These are phyloP conservation scores for Stephania japonica DNA, from an alignment of 164 flowering plant species.

Conservation along the genomic window DNA sequence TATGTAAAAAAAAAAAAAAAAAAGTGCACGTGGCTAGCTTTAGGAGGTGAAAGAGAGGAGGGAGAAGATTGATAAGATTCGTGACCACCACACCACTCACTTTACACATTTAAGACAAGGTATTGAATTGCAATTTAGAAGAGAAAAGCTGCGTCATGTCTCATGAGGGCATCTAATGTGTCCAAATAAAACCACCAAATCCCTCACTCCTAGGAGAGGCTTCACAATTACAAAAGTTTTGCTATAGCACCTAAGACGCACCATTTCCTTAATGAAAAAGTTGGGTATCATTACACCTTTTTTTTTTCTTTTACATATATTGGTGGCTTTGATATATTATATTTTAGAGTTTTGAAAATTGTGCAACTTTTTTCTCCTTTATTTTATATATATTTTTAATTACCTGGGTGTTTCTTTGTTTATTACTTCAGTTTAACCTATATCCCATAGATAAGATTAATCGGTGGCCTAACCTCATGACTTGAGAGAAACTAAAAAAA, in stretches of 20 bases:
- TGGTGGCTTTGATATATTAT: conserved; percentile 5
- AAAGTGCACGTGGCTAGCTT: neutral
- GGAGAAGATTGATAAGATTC: neutral
- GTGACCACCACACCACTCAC: conserved; percentile 8
- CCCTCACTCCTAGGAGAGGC: conserved; percentile 63
- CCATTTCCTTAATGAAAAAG: conserved; percentile 37
- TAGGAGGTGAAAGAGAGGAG: neutral
- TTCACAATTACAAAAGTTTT: conserved; percentile 51
- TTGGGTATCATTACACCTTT: conserved; percentile 49
- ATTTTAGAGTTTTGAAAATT: conserved; percentile 24
- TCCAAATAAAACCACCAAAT: conserved; percentile 21
- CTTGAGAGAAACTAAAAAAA: no score
- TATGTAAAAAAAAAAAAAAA: no score
- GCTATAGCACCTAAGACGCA: conserved; percentile 5
- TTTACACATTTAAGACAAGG: neutral
- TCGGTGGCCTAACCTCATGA: conserved; percentile 1
- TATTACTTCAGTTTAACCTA: no score
- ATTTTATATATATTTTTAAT: no score
- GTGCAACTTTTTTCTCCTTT: conserved; percentile 19
- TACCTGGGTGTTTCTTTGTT: no score
- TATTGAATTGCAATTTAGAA: conserved; percentile 6
- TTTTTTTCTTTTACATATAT: neutral
- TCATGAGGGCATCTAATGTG: conserved; percentile 28
- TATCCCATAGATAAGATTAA: conserved; percentile 34
- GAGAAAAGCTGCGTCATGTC: conserved; percentile 34